These are phyloP conservation scores for Rhodotorula sp. DNA, from an alignment of 1,284 basidiomycete species.

Conservation along the genomic window DNA sequence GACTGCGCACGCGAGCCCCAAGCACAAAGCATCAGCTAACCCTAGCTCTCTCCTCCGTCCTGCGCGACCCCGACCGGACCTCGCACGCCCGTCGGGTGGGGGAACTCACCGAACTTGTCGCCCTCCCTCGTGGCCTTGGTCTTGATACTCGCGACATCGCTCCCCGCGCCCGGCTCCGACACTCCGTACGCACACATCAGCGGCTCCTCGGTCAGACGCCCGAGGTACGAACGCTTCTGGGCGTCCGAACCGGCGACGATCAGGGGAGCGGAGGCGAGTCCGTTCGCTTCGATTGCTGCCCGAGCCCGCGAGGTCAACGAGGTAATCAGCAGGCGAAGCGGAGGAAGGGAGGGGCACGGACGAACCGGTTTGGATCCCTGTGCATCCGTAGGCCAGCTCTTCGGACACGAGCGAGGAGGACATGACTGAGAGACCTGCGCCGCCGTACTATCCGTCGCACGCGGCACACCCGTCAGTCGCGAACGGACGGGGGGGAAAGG, in stretches of 20 bases:
- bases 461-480: no score
- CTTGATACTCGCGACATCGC: constrained; percentile 56
- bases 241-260: constrained; percentile 55
- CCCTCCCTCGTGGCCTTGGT: constrained; percentile 56
- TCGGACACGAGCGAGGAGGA: constrained; percentile 53
- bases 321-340: not conserved
- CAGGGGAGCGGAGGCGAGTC: constrained; percentile 56
- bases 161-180: constrained; percentile 57
- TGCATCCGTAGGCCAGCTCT: constrained; percentile 56
- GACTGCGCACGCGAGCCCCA: constrained; percentile 24
- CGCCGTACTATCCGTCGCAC: constrained; percentile 51
- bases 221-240: constrained; percentile 57
- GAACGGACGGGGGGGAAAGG: no score
- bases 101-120: constrained; percentile 49
- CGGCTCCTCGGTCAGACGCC: constrained; percentile 58
- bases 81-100: no score
- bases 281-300: constrained; percentile 52
- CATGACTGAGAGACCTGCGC: constrained; percentile 54
- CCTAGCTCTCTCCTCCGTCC: no score
- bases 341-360: not conserved
- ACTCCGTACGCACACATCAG: constrained; percentile 56
- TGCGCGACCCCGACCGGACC: no score
- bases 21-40: no score
- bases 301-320: not conserved
- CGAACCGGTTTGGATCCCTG: constrained; percentile 56